Base-by-base conservation (phyloP, 2,329 filamentous ascomycete species). In the Arthrinium phaeospermum region DNA sequence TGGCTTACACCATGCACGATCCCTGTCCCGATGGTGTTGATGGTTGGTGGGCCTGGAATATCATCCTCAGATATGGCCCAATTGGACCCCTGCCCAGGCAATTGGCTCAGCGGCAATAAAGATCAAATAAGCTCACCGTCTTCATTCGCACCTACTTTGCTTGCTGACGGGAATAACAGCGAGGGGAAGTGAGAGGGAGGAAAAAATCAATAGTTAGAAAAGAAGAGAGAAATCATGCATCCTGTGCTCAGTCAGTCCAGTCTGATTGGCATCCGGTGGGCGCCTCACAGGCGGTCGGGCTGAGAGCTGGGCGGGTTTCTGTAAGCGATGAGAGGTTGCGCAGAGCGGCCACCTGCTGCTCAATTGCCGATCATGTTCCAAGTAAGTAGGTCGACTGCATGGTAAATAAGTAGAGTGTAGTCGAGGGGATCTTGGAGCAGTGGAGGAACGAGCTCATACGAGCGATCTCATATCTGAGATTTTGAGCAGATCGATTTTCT, bases 221-320 rank as follows among this genome's bases (percentile, higher is more conserved):
- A 64, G 27, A 30, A 30, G 27, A 41, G 12, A 64, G 3, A 41
- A 8, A 8, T 3, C 53, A 61, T 37, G 57, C 57, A 64, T 13
- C 57, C 34, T 12, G 34, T n/a, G 57, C 57, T 64, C 57, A 41
- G 34, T 41, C 19, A 64, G 41, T 12, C 57, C 22, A 41, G 57
- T n/a, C 57, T 64, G 57, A 64, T 41, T 64, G 57, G 57, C 8
- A 64, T 64, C 27, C 27, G 22, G 14, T 64, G 19, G n/a, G 57
- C 57, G 57, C 57, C 57, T 64, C 57, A 13, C 30, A 64, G 53
- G 34, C 57, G 34, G 57, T 64, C 34, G 57, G 57, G 57, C 57
- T 64, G 57, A 41, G n/a, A 64, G 34, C 57, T 64, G 57, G 57
- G 57, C 57, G 34, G 57, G 57, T 64, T 64, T 64, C 57, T 64